phyloP scores from a whole-genome alignment of 1,284 basidiomycete genomes.

The Cutaneotrichosporon cavernicola region DNA sequence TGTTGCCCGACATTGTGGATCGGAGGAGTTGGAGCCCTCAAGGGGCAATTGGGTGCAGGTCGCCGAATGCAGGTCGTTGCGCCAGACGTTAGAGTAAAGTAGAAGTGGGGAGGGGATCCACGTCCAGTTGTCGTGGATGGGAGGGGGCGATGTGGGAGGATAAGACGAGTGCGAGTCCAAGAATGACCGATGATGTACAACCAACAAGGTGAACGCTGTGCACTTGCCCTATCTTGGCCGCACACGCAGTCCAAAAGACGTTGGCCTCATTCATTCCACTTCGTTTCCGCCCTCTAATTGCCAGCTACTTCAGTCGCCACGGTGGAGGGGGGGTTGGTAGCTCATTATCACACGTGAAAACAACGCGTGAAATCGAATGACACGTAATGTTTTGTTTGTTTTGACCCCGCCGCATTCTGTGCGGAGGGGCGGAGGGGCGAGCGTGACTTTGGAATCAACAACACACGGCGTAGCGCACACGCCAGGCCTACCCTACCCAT shows the following conservation, averaged over 20 bases:
- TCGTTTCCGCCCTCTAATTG: background rate
- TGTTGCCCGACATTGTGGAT: conserved; percentile 30
- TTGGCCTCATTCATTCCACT: background rate
- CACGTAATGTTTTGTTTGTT: conserved; percentile 12
- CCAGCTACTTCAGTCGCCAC: background rate
- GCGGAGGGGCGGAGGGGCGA: background rate
- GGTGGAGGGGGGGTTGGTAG: background rate
- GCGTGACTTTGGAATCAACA: conserved; percentile 7
- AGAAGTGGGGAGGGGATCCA: background rate
- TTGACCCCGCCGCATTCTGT: background rate
- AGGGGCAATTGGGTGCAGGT: conserved; percentile 2
- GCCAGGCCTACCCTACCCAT: no score
- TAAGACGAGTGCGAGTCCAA: background rate
- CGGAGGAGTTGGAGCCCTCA: conserved; percentile 4
- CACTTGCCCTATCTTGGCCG: background rate
- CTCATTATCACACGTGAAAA: background rate
- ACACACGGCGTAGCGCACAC: background rate
- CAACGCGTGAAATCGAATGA: background rate
- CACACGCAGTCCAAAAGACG: background rate
- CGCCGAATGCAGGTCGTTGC: background rate
- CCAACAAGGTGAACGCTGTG: background rate
- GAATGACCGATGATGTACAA: conserved; percentile 3
- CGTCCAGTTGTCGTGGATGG: background rate
- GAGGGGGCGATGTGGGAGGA: background rate
- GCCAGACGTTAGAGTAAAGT: background rate